Conservation (phyloP, 2,329 filamentous ascomycete species). For the Aspergillus ibericus region DNA sequence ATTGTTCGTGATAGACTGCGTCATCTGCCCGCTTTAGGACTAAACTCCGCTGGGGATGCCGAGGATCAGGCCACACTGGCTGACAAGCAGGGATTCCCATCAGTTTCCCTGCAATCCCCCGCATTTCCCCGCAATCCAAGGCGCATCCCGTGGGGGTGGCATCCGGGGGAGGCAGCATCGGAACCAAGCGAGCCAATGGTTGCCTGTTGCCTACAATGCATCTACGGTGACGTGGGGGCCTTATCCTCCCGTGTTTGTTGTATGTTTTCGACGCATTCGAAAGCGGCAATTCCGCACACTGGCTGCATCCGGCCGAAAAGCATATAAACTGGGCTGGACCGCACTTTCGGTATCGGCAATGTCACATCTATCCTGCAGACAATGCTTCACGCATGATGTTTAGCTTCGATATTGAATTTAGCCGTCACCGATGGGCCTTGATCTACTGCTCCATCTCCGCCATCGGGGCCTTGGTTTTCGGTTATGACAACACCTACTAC, state of each 20-base stretch:
- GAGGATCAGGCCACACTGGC: not conserved
- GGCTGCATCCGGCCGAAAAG: not conserved
- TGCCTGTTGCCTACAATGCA: not conserved
- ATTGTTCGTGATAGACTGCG: not conserved
- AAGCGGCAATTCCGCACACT: not conserved
- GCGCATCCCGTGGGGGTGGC: not conserved
- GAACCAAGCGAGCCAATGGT: not conserved
- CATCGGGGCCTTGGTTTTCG: constrained; percentile 30
- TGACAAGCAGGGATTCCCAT: not conserved
- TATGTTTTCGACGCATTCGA: not conserved
- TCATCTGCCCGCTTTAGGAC: not conserved
- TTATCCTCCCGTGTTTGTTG: not conserved
- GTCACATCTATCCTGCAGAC: not conserved
- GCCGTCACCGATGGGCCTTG: constrained; percentile 25
- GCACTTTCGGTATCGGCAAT: not conserved
- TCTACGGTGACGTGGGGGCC: not conserved
- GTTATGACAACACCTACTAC: constrained; percentile 33
- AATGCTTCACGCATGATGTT: constrained; percentile 13
- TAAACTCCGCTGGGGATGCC: not conserved
- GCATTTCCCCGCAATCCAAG: not conserved
- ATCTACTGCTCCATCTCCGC: constrained; percentile 28
- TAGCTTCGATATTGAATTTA: constrained; percentile 19
- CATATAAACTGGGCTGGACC: not conserved
- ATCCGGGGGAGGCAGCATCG: not conserved
- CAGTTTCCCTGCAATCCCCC: not conserved